Evolutionary conservation across 352 stramenopile species (phyloP).

Genomic region (Phytopythium boreale): DNA sequence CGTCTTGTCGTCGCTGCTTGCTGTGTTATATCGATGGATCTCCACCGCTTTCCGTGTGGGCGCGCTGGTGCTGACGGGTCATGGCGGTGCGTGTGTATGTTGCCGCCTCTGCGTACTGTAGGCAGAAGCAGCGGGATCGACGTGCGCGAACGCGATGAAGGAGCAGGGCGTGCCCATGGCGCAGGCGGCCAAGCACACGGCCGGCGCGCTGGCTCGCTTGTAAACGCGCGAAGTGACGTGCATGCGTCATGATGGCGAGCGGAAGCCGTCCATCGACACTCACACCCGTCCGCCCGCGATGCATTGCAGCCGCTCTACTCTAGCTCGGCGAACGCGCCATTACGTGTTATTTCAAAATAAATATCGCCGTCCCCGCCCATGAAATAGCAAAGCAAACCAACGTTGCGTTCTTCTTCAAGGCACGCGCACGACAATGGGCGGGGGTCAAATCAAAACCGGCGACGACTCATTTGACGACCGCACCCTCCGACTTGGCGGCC

Average conservation of each 20-base stretch:
- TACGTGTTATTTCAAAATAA: slow-evolving; percentile 6
- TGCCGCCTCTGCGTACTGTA: slow-evolving; percentile 12
- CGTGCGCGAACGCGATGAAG: slow-evolving; percentile 53
- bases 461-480: background rate
- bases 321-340: slow-evolving; percentile 5
- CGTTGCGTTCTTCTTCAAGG: too few species aligned
- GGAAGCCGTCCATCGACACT: background rate
- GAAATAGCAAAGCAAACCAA: too few species aligned
- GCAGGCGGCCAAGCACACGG: slow-evolving; percentile 67
- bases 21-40: too few species aligned
- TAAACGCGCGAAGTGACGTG: slow-evolving; percentile 16
- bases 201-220: slow-evolving; percentile 56
- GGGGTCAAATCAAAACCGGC: background rate
- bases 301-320: background rate
- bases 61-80: background rate
- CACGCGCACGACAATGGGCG: too few species aligned
- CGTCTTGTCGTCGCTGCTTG: background rate
- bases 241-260: background rate
- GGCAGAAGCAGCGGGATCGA: slow-evolving; percentile 68
- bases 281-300: background rate
- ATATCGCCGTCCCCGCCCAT: slow-evolving; percentile 12
- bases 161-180: slow-evolving; percentile 72
- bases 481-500: background rate
- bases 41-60: too few species aligned
- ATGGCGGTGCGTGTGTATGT: slow-evolving; percentile 9